Base-by-base conservation (phyloP, 2,329 filamentous ascomycete genomes). In the Endocalyx cinctus region DNA sequence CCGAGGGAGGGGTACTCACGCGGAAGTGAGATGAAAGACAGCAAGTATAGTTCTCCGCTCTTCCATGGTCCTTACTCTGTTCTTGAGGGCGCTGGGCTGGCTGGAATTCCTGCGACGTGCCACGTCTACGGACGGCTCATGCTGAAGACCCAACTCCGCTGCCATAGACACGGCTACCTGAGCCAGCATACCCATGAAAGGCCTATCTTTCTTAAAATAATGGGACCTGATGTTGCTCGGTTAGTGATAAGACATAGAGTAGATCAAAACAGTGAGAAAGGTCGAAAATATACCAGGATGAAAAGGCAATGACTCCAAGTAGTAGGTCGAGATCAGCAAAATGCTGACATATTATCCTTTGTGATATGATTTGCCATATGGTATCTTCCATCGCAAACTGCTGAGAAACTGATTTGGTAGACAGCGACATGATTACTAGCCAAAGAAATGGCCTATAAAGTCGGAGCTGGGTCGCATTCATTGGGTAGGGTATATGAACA, bases 21-120 rank as follows among this genome's bases (percentile, higher is more conserved):
- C 31, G 18, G 52, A 56, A 14, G 51, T 47, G 13, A 58, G 27
- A 32, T 53, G 50, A 16, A 38, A 48, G 5, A 48, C 30, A 6
- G 46, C 44, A 4, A 48, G 31, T 11, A 48, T 45, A 5, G 44
- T 43, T 10, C 46, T 32, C 7, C 42, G 42, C 27, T 48, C 46
- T 29, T 48, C 46, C 19, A 44, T 26, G 5, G 42, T 45, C 19
- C 45, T 41, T 27, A 31, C 26, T 10, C 26, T 35, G 15, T 27
- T 37, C 22, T 17, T 32, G 13, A 22, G n/a, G 4, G 33, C 12
- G 11, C 26, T 31, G 17, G 38, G 37, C 18, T n/a, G 13, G 20
- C 31, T 27, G 16, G 36, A 17, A 6, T 31, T 25, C 29, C 29
- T 38, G 25, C 40, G 42, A 6, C 37, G 33, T 13, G 31, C 27